Evolutionary conservation across 352 stramenopile genomes (phyloP).

Genomic region (Pythium dissotocum): DNA sequence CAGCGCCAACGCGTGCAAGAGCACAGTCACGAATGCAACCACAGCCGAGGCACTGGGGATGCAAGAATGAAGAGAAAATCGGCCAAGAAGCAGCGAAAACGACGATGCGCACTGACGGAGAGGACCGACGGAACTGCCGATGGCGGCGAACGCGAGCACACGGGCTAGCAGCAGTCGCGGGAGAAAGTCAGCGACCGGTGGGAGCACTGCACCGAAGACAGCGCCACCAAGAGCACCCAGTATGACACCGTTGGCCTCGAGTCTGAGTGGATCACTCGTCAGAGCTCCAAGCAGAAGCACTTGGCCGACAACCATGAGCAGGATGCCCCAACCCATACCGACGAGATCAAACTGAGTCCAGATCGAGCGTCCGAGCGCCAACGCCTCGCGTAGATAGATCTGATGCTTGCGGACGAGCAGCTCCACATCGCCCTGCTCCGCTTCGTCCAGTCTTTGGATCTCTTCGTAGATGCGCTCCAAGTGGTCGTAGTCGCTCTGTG

Average conservation of each 20-base stretch:
- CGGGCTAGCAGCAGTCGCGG: not conserved
- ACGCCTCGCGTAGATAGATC: conserved; percentile 62
- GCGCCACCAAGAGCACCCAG: not conserved
- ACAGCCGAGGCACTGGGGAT: conserved; percentile 1
- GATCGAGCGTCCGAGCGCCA: conserved; percentile 68
- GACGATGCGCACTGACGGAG: not conserved
- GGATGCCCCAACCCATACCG: conserved; percentile 69
- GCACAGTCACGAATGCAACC: conserved; percentile 42
- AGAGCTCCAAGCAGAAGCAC: conserved; percentile 28
- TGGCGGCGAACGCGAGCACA: not conserved
- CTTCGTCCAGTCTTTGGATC: conserved; percentile 34
- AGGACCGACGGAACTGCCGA: not conserved
- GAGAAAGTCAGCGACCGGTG: not conserved
- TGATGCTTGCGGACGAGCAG: conserved; percentile 44
- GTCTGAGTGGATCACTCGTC: not conserved
- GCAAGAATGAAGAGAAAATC: not conserved
- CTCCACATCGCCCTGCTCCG: conserved; percentile 11
- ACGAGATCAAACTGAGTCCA: conserved; percentile 89
- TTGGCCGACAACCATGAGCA: conserved; percentile 35
- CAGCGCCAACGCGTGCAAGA: conserved; percentile 64
- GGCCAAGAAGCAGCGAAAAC: not conserved
- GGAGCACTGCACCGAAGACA: not conserved
- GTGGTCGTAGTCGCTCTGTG: conserved; percentile 51
- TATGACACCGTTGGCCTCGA: not conserved
- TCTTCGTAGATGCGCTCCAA: conserved; percentile 55